Evolutionary conservation across 23 red algal species (phyloP), one percentile per base, ranked within the genome.

Genomic region (Gracilaria domingensis): DNA sequence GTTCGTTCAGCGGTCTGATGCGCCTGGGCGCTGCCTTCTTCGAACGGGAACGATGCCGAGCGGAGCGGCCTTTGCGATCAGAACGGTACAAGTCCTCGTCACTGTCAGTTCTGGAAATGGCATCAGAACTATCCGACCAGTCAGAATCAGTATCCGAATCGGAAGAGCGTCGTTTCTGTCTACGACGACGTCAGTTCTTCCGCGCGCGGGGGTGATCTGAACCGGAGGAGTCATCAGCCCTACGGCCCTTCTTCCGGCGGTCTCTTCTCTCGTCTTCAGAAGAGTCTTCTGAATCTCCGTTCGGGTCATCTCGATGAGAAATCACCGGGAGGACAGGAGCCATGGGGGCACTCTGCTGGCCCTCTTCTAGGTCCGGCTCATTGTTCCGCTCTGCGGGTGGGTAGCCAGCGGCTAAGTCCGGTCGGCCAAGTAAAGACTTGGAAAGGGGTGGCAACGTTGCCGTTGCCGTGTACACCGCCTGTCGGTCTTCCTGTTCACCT

Each of bases 91-190:
- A 64, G 58, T 64, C 14, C 26, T n/a, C 21, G 58, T 64, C 58
- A 29, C 58, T 64, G 26, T n/a, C 58, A 64, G 58, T 64, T 16
- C 58, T 14, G 58, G 58, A 64, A 64, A 64, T 14, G 58, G 58
- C 58, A 64, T 64, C 58, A 29, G 58, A 64, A 64, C 58, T 64
- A 64, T 64, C 58, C 4, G 58, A 16, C 6, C 58, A 5, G 58
- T 64, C 58, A 70, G 24, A 70, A 34, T 70, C 65, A 70, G 65
- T 70, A 34, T 70, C 65, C 65, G 65, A 70, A 70, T 38, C 65
- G 25, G 25, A 70, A 26, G 65, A 34, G 35, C 35, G 65, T 70
- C 65, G 25, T 38, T 70, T 70, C 35, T 70, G 3, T 38, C 65
- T 34, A 38, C 65, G 65, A 38, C 65, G 65, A 70, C 65, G 65